phyloP scores from a whole-genome alignment of 2,329 filamentous ascomycete genomes.

The Coniella vitis region DNA sequence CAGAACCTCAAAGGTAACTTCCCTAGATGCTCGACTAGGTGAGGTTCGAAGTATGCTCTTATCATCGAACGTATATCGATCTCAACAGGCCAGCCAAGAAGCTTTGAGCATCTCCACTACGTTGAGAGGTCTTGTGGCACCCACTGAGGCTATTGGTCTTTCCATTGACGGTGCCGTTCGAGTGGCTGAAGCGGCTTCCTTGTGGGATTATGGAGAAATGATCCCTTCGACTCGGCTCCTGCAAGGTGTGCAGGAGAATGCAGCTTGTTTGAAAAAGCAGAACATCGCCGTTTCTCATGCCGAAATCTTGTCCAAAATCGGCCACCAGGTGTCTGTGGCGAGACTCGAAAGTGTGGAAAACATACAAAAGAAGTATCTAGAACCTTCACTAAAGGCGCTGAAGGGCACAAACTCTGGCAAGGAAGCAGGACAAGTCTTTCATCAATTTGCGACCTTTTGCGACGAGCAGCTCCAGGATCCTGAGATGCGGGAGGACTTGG shows the following conservation, averaged over 20 bases:
- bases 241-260: slow-evolving; percentile 57
- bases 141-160: slow-evolving; percentile 65
- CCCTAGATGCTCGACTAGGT: slow-evolving; percentile 57
- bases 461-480: slow-evolving; percentile 87
- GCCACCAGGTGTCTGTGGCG: slow-evolving; percentile 82
- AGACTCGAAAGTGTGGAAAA: slow-evolving; percentile 84
- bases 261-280: slow-evolving; percentile 58
- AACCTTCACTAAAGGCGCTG: slow-evolving; percentile 76
- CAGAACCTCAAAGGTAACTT: slow-evolving; percentile 54
- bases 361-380: slow-evolving; percentile 81
- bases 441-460: slow-evolving; percentile 92
- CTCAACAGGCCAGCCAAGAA: slow-evolving; percentile 77
- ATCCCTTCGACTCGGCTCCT: slow-evolving; percentile 84
- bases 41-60: slow-evolving; percentile 73
- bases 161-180: slow-evolving; percentile 70
- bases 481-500: slow-evolving; percentile 77
- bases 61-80: slow-evolving; percentile 68
- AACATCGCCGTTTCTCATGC: slow-evolving; percentile 66
- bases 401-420: slow-evolving; percentile 59
- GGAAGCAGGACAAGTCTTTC: slow-evolving; percentile 82
- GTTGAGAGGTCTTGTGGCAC: slow-evolving; percentile 67
- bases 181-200: slow-evolving; percentile 77
- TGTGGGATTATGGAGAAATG: slow-evolving; percentile 94
- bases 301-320: slow-evolving; percentile 79
- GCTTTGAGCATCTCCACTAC: slow-evolving; percentile 79